Base-by-base conservation (phyloP, 176 grass and related monocot genomes). In the Tillandsia fasciculata region DNA sequence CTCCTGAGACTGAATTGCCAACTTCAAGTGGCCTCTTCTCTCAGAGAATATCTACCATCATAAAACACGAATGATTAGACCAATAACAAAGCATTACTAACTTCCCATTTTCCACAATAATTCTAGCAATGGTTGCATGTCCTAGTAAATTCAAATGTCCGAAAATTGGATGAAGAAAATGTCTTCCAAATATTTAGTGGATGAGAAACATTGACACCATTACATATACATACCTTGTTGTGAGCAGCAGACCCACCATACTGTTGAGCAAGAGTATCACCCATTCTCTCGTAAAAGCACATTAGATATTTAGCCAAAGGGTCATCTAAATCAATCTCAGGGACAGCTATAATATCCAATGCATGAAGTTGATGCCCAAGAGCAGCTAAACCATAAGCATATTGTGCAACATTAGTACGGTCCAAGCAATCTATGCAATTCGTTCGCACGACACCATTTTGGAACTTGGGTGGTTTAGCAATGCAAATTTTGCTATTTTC, bases 401-500 rank as follows among this genome's bases (percentile, higher is more conserved):
- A 96, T 52, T 96, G 93, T 42, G 93, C 93, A 65, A 96, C 93
- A 84, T 92, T 96, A 59, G 93, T 96, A 63, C 93, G 93, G 81
- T 96, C 93, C 68, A 96, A 78, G 61, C 93, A 96, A 54, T 96
- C 93, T 57, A 96, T 92, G 77, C 93, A 96, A 79, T 96, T 96
- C 20, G 93, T 90, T 64, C 93, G 83, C 20, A 96, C 69, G 24
- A 96, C 78, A 70, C 93, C 93, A 50, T 81, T 87, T 65, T 96
- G 93, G 48, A 96, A 83, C 63, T 70, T 89, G 15, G 84, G 77
- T 61, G 74, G 67, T 71, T 85, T 86, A 66, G 72, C 61, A 15
- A 24, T 57, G 49, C 75, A 52, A 15, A 64, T 24, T 79, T 67
- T 81, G 53, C 65, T 74, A 27, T 77, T 83, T 64, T 80, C 82